Evolutionary conservation across 306 rosid genomes (phyloP).

Genomic region (Coriaria nepalensis): DNA sequence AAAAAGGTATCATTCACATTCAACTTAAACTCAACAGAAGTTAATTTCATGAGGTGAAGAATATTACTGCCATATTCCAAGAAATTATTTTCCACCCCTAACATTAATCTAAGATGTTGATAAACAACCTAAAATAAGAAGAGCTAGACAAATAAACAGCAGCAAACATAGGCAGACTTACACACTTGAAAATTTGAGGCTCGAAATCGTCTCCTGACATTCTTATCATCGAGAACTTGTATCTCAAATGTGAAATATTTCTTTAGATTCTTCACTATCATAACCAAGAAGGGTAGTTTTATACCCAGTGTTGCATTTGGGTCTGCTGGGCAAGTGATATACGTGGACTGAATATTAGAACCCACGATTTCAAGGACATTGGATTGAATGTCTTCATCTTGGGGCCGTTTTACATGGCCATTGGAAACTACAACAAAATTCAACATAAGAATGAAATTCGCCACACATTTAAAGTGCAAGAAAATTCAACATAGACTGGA

Average conservation of each 20-base stretch:
- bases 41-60: too few relatives aligned
- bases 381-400: slow-evolving; percentile 94
- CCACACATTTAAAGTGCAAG: neutral
- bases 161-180: slow-evolving; percentile 66
- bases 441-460: slow-evolving; percentile 10
- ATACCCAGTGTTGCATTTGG: slow-evolving; percentile 90
- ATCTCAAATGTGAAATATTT: slow-evolving; percentile 93
- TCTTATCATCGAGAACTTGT: slow-evolving; percentile 87
- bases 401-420: slow-evolving; percentile 89
- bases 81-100: neutral
- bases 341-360: slow-evolving; percentile 78
- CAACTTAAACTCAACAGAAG: too few relatives aligned
- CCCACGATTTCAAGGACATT: slow-evolving; percentile 89
- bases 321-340: slow-evolving; percentile 93
- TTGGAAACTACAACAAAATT: slow-evolving; percentile 40
- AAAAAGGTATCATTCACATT: too few relatives aligned
- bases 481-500: neutral
- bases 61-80: neutral
- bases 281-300: slow-evolving; percentile 80
- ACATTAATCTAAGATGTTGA: too few relatives aligned
- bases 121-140: neutral
- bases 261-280: slow-evolving; percentile 87
- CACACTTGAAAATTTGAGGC: slow-evolving; percentile 99
- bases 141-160: slow-evolving; percentile 7
- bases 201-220: slow-evolving; percentile 83